These are phyloP conservation scores for Phialemonium atrogriseum DNA, from an alignment of 2,329 filamentous ascomycete genomes.

Conservation along the genomic window DNA sequence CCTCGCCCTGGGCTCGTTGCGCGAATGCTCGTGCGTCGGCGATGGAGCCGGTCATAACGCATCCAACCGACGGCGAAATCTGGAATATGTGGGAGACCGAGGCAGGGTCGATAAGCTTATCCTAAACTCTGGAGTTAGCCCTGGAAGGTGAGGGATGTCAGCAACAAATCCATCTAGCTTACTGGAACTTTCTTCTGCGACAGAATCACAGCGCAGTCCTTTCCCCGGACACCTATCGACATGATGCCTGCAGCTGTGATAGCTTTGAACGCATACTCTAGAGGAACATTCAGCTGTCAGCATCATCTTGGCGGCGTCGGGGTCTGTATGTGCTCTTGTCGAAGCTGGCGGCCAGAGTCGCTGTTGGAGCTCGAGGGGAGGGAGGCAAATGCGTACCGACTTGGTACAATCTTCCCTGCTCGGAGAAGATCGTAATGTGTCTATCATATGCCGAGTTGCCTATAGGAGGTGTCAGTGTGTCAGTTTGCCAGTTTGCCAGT, in stretches of 20 bases:
- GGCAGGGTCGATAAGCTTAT: slow-evolving; percentile 96
- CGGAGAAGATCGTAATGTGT: slow-evolving; percentile 99
- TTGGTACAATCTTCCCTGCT: slow-evolving; percentile 98
- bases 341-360: too few species aligned
- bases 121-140: slow-evolving; percentile 48
- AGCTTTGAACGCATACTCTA: slow-evolving; percentile 99
- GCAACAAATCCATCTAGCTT: slow-evolving; percentile 32
- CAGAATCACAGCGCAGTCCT: slow-evolving; percentile 92
- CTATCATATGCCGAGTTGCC: slow-evolving; percentile 89
- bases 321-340: neutral
- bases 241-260: slow-evolving; percentile 99
- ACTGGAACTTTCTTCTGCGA: slow-evolving; percentile 99
- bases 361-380: slow-evolving; percentile 3
- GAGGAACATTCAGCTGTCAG: slow-evolving; percentile 12
- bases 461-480: slow-evolving; percentile 24
- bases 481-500: neutral
- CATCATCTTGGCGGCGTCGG: neutral
- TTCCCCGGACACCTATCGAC: slow-evolving; percentile 89
- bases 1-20: slow-evolving; percentile 87
- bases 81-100: slow-evolving; percentile 98
- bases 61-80: slow-evolving; percentile 91
- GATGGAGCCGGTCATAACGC: slow-evolving; percentile 97
- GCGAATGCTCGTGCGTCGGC: slow-evolving; percentile 92
- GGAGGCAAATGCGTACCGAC: slow-evolving; percentile 63
- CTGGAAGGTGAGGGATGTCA: slow-evolving; percentile 9